Conservation (phyloP, 2,329 filamentous ascomycete genomes). For the Aaosphaeria pasadenensis region DNA sequence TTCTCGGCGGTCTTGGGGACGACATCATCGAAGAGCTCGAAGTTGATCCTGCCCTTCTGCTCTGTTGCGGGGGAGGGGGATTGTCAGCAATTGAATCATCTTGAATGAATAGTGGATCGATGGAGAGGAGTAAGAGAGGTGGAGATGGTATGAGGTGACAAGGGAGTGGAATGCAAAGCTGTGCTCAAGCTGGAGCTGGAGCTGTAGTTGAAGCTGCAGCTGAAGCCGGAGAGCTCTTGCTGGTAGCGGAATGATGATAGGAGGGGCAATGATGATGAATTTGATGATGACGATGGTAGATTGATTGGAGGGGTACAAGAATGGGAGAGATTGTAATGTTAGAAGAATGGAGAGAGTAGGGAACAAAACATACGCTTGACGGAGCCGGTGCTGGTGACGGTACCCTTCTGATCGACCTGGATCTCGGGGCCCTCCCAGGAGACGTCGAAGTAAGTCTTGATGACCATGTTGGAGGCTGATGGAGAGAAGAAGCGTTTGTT, state of each 20-base stretch:
- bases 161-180: slow-evolving; percentile 1
- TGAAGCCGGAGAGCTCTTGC: slow-evolving; percentile 14
- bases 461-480: slow-evolving; percentile 70
- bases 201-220: slow-evolving; percentile 29
- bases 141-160: slow-evolving; percentile 1
- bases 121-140: slow-evolving; percentile 1
- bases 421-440: slow-evolving; percentile 69
- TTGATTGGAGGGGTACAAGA: slow-evolving; percentile 4
- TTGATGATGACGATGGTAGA: slow-evolving; percentile 2
- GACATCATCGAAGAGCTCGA: slow-evolving; percentile 80
- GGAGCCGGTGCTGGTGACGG: slow-evolving; percentile 41
- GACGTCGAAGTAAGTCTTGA: slow-evolving; percentile 73
- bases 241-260: slow-evolving; percentile 14
- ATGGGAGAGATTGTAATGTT: neutral
- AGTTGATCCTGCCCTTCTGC: slow-evolving; percentile 77
- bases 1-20: slow-evolving; percentile 87
- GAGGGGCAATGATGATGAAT: slow-evolving; percentile 3
- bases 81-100: slow-evolving; percentile 16
- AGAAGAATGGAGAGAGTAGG: slow-evolving; percentile 22
- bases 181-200: neutral
- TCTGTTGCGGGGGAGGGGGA: slow-evolving; percentile 45
- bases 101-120: too few species aligned
- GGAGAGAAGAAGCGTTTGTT: slow-evolving; percentile 57
- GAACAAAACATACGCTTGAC: slow-evolving; percentile 57
- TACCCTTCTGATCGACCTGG: slow-evolving; percentile 57